A percentile compares a stretch with the other conserved stretches of the same genome.
These are phyloP conservation scores for Aspergillus ibericus DNA, from an alignment of 2,329 filamentous ascomycete species.

Conservation along the genomic window DNA sequence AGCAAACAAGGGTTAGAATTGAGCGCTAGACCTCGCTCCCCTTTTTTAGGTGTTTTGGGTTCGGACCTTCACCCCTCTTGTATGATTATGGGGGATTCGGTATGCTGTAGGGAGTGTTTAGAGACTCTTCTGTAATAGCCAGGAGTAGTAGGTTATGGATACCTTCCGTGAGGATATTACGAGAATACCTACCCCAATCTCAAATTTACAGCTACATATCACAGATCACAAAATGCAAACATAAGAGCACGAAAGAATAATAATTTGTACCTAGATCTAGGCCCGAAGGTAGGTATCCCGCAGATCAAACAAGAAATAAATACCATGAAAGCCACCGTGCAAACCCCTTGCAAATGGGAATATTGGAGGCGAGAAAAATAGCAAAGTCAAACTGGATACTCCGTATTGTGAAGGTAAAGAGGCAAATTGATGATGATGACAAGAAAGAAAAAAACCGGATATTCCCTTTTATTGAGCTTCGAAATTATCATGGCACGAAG, in stretches of 20 bases:
- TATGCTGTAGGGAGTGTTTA: too few relatives aligned
- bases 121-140: too few relatives aligned
- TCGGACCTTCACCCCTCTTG: background rate
- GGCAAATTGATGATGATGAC: background rate
- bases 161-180: too few relatives aligned
- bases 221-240: too few relatives aligned
- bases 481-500: slow-evolving; percentile 1
- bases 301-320: background rate
- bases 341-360: background rate
- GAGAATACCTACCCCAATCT: too few relatives aligned
- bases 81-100: too few relatives aligned
- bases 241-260: too few relatives aligned
- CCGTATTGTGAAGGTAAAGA: background rate
- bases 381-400: background rate
- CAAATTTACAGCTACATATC: too few relatives aligned
- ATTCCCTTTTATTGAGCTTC: slow-evolving; percentile 5
- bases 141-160: too few relatives aligned
- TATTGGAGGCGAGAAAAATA: background rate
- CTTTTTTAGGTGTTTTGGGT: background rate
- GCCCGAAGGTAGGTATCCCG: background rate
- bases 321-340: background rate
- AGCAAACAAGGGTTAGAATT: background rate
- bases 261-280: background rate
- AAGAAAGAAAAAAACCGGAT: background rate
- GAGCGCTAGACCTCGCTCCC: background rate